Evolutionary conservation across 306 rosid genomes (phyloP).

Genomic region (Fragaria vesca): DNA sequence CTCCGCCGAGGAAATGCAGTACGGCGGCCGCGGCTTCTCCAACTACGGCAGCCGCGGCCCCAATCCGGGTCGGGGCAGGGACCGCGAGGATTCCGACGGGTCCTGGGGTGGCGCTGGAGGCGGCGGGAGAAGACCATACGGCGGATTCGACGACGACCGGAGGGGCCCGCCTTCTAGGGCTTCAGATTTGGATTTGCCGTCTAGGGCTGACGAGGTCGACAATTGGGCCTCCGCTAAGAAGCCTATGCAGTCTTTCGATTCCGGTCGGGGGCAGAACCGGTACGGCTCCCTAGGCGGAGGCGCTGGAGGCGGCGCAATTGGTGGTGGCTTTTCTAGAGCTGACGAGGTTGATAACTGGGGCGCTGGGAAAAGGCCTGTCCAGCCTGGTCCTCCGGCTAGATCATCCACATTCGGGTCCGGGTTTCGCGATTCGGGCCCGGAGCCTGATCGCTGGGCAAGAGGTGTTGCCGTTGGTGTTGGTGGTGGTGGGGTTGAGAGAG

Average conservation of each 20-base stretch:
- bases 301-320: constrained; percentile 40
- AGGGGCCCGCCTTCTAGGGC: constrained; percentile 73
- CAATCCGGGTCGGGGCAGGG: constrained; percentile 44
- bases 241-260: constrained; percentile 55
- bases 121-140: constrained; percentile 66
- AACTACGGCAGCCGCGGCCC: constrained; percentile 39
- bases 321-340: constrained; percentile 60
- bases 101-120: constrained; percentile 82
- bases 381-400: constrained; percentile 38
- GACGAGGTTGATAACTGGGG: constrained; percentile 90
- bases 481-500: constrained; percentile 47
- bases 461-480: constrained; percentile 42
- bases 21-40: constrained; percentile 58
- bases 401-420: constrained; percentile 74
- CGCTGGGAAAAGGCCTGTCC: constrained; percentile 48
- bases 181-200: constrained; percentile 82
- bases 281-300: constrained; percentile 55
- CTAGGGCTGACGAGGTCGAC: constrained; percentile 97
- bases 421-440: constrained; percentile 54
- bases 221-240: constrained; percentile 78
- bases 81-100: constrained; percentile 62
- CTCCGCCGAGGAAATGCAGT: constrained; percentile 73
- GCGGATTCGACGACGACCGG: constrained; percentile 90
- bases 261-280: constrained; percentile 43
- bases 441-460: constrained; percentile 75